phyloP scores from a whole-genome alignment of 169 alveolate genomes.

The Besnoitia besnoiti region DNA sequence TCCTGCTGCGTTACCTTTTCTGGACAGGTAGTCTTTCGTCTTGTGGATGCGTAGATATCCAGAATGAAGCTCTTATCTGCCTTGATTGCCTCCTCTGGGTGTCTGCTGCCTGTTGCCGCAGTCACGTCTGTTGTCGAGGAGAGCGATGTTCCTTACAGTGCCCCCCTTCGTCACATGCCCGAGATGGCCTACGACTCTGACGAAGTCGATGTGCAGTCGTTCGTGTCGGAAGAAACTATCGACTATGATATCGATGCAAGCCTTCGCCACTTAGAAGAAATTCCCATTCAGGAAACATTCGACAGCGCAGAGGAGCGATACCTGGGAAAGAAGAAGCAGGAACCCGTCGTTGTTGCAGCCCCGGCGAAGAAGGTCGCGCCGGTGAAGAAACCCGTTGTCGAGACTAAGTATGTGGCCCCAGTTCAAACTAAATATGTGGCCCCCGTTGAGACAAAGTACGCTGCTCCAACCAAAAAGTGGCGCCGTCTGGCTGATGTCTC shows the following conservation, averaged over 20 bases:
- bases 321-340: constrained; percentile 26
- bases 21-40: not conserved
- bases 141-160: not conserved
- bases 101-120: constrained; percentile 14
- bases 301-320: constrained; percentile 1
- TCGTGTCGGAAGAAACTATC: not conserved
- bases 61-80: not conserved
- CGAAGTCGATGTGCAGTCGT: not conserved
- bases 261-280: not conserved
- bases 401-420: constrained; percentile 26
- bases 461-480: constrained; percentile 23
- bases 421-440: not conserved
- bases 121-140: not conserved
- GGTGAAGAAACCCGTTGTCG: not conserved
- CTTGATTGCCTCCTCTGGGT: not conserved
- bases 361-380: constrained; percentile 29
- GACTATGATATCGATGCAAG: not conserved
- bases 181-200: not conserved
- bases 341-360: not conserved
- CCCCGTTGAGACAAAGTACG: constrained; percentile 5
- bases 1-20: too few relatives aligned
- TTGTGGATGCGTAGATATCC: not conserved
- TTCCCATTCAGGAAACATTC: not conserved
- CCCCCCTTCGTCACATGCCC: not conserved
- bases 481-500: not conserved